Evolutionary conservation across 768 basidiomycete genomes (phyloP), one percentile per base, ranked within the genome.

Genomic region (Lanmaoa rubissima): DNA sequence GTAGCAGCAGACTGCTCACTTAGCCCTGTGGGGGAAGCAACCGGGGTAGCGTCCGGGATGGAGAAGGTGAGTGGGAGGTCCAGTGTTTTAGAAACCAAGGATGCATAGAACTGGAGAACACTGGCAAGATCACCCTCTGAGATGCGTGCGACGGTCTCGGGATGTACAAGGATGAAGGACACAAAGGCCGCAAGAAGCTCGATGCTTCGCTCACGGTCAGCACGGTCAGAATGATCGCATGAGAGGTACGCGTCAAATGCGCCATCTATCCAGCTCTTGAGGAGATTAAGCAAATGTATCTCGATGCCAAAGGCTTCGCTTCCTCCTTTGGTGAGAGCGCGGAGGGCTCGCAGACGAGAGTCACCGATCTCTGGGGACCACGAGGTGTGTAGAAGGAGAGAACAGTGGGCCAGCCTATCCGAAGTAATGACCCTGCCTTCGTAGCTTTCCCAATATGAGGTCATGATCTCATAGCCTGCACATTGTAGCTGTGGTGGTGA

Each of bases 321-420:
- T 7, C 87, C 88, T 40, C 75, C 80, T 57, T 76, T 79, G 36
- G 86, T 86, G 50, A 92, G 75, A 4, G 86, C 82, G 5, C 80
- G 73, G 1, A 91, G 74, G 2, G 89, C 88, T 58, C 84, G 86
- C 64, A 86, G 82, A 19, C 86, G 80, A 1, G 82, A 75, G 60
- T 90, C 87, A 79, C 90, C 90, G 0, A 88, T 72, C 26, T 91
- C 90, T n/a, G 72, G 60, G 4, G 74, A 76, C 89, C 90, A 91
- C 0, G 76, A 69, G 1, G 69, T 72, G 4, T 74, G 65, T 3
- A 83, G 72, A 66, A 92, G 85, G 34, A 90, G 73, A 16, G 85
- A 81, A 51, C 90, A 83, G 57, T 84, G 86, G 0, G 83, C 75
- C 11, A 88, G 69, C 28, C 84, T 76, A 55, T 91, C 88, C 1